Evolutionary conservation across 306 rosid species (phyloP).

Genomic region (Ormosia semicastrata): DNA sequence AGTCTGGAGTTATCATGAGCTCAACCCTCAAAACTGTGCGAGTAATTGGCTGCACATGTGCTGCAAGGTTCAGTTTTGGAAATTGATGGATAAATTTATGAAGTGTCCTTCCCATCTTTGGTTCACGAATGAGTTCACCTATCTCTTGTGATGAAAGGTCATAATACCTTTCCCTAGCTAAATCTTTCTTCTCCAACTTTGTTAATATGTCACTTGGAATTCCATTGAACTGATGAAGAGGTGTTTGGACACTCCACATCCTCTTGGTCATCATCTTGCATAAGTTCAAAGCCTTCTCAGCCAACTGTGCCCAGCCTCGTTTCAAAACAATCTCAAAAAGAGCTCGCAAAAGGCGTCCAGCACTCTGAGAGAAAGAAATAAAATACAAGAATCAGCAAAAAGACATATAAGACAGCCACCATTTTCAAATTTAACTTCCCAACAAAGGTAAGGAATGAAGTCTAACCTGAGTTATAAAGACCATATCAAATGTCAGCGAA

Average conservation of each 20-base stretch:
- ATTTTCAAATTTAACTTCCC: neutral
- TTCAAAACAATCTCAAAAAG: conserved; percentile 90
- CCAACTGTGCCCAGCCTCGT: conserved; percentile 94
- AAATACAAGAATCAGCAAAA: conserved; percentile 18
- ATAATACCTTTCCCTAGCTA: conserved; percentile 96
- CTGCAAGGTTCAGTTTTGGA: conserved; percentile 89
- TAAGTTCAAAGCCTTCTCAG: conserved; percentile 89
- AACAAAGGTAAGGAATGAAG: neutral
- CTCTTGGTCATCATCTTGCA: conserved; percentile 91
- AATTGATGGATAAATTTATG: conserved; percentile 87
- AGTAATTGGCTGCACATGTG: conserved; percentile 96
- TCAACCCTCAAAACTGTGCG: conserved; percentile 90
- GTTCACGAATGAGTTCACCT: conserved; percentile 81
- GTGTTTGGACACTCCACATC: conserved; percentile 97
- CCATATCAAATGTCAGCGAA: conserved; percentile 93
- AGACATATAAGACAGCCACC: neutral
- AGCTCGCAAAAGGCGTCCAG: conserved; percentile 95
- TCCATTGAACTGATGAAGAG: conserved; percentile 86
- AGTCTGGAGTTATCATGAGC: conserved; percentile 88
- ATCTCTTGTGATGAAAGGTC: conserved; percentile 93
- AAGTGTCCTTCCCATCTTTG: conserved; percentile 86
- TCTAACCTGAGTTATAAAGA: conserved; percentile 90
- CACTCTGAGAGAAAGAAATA: conserved; percentile 61
- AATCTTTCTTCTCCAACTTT: conserved; percentile 89
- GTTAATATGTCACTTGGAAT: conserved; percentile 63